Percentiles rank a stretch among this genome's conserved stretches.
Evolutionary conservation across 2,329 filamentous ascomycete species (phyloP).

Genomic region (Curvularia spicifera): DNA sequence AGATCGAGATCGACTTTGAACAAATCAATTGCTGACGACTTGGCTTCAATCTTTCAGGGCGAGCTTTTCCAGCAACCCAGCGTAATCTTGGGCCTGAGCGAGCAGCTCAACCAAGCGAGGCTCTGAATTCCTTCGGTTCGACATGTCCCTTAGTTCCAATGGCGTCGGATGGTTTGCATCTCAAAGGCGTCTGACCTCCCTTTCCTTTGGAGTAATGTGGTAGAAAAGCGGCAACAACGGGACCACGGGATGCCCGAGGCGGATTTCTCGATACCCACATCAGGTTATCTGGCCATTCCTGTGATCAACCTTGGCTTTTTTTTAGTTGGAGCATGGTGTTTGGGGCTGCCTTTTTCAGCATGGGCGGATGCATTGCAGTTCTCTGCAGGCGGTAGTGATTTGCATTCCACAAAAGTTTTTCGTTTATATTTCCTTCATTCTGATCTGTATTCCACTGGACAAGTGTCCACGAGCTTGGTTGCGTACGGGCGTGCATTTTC

Average conservation of each 20-base stretch:
- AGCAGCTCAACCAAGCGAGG: slow-evolving; percentile 45
- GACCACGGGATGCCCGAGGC: slow-evolving; percentile 16
- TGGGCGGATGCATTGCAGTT: slow-evolving; percentile 30
- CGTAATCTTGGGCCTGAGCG: slow-evolving; percentile 37
- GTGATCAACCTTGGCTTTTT: slow-evolving; percentile 8
- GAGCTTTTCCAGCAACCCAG: slow-evolving; percentile 37
- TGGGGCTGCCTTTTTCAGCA: slow-evolving; percentile 36
- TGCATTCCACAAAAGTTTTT: slow-evolving; percentile 34
- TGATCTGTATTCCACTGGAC: slow-evolving; percentile 9
- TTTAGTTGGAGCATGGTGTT: slow-evolving; percentile 42
- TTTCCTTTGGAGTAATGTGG: slow-evolving; percentile 23
- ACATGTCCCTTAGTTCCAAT: slow-evolving; percentile 24
- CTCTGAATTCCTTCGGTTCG: slow-evolving; percentile 35
- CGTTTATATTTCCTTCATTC: slow-evolving; percentile 9
- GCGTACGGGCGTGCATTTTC: neutral
- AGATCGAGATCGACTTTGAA: slow-evolving; percentile 46
- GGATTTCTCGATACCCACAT: slow-evolving; percentile 15
- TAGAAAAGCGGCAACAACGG: slow-evolving; percentile 31
- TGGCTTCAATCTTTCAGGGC: slow-evolving; percentile 37
- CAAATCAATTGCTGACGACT: slow-evolving; percentile 48
- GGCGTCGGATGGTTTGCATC: slow-evolving; percentile 18
- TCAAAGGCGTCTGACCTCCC: slow-evolving; percentile 17
- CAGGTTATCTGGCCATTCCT: slow-evolving; percentile 11
- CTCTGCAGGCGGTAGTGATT: slow-evolving; percentile 21
- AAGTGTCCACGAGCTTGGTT: slow-evolving; percentile 4